Conservation (phyloP, 2,329 filamentous ascomycete genomes). For the Alternaria dauci region DNA sequence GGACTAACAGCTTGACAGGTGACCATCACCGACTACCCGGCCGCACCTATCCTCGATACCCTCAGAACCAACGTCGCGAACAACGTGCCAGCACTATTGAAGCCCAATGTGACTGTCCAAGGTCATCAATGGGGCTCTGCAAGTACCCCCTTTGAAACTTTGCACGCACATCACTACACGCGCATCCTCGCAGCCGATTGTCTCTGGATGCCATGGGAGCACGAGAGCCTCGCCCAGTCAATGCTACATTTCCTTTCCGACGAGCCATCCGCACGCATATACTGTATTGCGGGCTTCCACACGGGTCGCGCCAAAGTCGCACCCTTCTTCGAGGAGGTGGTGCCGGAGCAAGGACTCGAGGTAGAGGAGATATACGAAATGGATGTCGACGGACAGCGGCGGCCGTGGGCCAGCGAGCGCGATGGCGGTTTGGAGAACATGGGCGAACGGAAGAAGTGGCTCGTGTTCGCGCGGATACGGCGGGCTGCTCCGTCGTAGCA, state of each 20-base stretch:
- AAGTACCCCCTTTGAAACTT: constrained; percentile 50
- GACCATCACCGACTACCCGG: constrained; percentile 73
- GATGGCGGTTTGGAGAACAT: constrained; percentile 70
- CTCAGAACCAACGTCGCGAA: constrained; percentile 65
- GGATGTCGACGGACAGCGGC: constrained; percentile 69
- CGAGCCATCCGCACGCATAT: constrained; percentile 60
- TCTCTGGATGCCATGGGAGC: constrained; percentile 78
- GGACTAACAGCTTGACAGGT: constrained; percentile 50
- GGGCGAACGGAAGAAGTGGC: constrained; percentile 72
- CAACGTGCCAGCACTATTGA: constrained; percentile 57
- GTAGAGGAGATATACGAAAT: constrained; percentile 74
- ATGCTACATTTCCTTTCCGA: constrained; percentile 68
- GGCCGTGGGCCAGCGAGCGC: constrained; percentile 64
- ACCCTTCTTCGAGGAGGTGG: constrained; percentile 68
- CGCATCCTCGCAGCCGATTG: constrained; percentile 76
- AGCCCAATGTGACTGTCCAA: constrained; percentile 56
- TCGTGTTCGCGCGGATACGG: constrained; percentile 63
- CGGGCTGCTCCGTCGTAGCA: constrained; percentile 17
- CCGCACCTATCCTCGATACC: constrained; percentile 65
- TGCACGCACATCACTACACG: constrained; percentile 59
- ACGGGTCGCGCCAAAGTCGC: constrained; percentile 72
- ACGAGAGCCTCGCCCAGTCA: constrained; percentile 69
- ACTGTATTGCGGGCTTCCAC: constrained; percentile 76
- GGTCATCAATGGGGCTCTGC: constrained; percentile 73
- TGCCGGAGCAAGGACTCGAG: constrained; percentile 61